Evolutionary conservation across 148 eudicot genomes (phyloP).

Genomic region (Diospyros lotus): DNA sequence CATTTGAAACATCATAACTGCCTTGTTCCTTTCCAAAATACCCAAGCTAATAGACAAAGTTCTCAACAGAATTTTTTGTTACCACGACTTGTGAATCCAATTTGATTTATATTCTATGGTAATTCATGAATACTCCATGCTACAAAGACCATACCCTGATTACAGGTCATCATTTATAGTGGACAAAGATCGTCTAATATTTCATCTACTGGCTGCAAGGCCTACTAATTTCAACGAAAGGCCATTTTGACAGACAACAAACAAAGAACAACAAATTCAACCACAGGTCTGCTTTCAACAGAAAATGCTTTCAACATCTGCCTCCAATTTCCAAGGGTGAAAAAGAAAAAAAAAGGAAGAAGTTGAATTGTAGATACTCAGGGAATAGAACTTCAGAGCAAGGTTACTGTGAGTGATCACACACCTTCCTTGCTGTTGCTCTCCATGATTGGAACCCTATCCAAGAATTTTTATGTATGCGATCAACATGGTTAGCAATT

Average conservation of each 20-base stretch:
- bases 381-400: neutral
- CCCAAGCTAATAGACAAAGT: neutral
- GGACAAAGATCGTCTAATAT: neutral
- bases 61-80: neutral
- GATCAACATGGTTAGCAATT: conserved; percentile 74
- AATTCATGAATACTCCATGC: too few relatives aligned
- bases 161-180: neutral
- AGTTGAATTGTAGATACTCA: neutral
- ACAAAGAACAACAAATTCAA: neutral
- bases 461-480: conserved; percentile 90
- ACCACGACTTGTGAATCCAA: neutral
- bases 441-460: conserved; percentile 98
- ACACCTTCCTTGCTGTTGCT: conserved; percentile 68
- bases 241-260: neutral
- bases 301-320: neutral
- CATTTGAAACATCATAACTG: neutral
- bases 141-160: too few relatives aligned
- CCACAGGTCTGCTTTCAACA: neutral
- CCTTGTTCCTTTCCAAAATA: neutral
- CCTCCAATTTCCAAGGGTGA: neutral
- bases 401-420: neutral
- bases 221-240: neutral
- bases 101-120: neutral
- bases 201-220: neutral
- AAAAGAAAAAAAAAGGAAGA: neutral